A percentile compares a stretch with the other conserved stretches of the same genome.
Evolutionary conservation across 2,329 filamentous ascomycete species (phyloP).

Genomic region (Colletotrichum sansevieriae): DNA sequence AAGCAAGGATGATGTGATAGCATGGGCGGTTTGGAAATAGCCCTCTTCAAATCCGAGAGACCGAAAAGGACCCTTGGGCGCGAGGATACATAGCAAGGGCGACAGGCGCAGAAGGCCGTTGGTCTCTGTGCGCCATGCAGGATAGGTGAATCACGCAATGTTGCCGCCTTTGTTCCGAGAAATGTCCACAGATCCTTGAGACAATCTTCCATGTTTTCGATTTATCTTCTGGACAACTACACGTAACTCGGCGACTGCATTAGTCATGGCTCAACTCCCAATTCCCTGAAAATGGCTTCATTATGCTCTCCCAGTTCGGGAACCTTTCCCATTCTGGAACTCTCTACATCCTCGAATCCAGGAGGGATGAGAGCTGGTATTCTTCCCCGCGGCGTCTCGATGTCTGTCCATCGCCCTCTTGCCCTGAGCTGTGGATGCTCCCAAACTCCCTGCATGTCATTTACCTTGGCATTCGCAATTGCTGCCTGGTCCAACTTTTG

Average conservation of each 20-base stretch:
- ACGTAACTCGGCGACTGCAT: neutral
- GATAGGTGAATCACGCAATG: too few species aligned
- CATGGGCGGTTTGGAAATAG: neutral
- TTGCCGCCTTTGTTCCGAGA: too few species aligned
- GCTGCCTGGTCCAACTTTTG: slow-evolving; percentile 59
- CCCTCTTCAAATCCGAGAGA: slow-evolving; percentile 2
- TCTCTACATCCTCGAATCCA: slow-evolving; percentile 49
- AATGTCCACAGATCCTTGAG: too few species aligned
- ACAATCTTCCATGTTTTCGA: too few species aligned
- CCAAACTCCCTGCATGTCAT: slow-evolving; percentile 68
- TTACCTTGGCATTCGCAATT: slow-evolving; percentile 68
- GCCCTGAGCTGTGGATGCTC: slow-evolving; percentile 65
- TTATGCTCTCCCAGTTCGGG: slow-evolving; percentile 37
- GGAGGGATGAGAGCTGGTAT: slow-evolving; percentile 65
- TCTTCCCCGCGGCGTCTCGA: slow-evolving; percentile 60
- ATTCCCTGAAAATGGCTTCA: slow-evolving; percentile 27
- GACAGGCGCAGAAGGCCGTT: too few species aligned
- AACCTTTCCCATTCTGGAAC: slow-evolving; percentile 32
- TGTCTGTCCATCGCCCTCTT: slow-evolving; percentile 63
- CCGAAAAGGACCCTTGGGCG: neutral
- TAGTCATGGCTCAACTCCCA: slow-evolving; percentile 15
- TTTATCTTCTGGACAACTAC: too few species aligned
- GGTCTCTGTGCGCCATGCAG: too few species aligned
- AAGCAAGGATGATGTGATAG: neutral
- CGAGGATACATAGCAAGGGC: too few species aligned